Evolutionary conservation across 1,284 basidiomycete species (phyloP), one percentile per base, ranked within the genome.

Genomic region (Cryptococcus deneoformans): DNA sequence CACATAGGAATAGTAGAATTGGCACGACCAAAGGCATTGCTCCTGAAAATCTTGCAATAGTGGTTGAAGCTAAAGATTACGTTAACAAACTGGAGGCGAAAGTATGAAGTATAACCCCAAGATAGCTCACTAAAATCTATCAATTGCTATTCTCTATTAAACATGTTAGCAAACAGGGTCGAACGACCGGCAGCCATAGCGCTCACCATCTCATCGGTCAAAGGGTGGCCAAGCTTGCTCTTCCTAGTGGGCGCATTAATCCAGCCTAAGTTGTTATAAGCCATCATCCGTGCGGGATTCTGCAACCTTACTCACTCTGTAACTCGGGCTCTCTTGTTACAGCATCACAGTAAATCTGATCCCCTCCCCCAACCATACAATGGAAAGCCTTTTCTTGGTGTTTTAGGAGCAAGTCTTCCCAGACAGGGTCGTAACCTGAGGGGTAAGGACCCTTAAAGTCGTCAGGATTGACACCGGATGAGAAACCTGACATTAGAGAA

Each of bases 1-100:
- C 70, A 90, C 94, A 97, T 97, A 11, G 93, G 83, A 42, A 84
- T 80, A 8, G 77, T 87, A 56, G 89, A 86, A 74, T 96, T 97
- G 5, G 94, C 92, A 54, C 88, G 82, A 1, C 91, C 90, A 75
- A 98, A 99, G 0, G 92, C 92, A 7, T 94, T 94, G 49, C 85
- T 85, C 58, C 92, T 83, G 79, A 96, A 98, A 52, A 82, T 77
- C 53, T 87, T 83, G 67, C 90, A 93, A 77, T 97, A 98, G 72
- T 96, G 92, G 65, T 88, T 90, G 82, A 92, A 93, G 72, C 71
- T 73, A 58, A 94, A 97, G 96, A 42, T 50, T n/a, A 10, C n/a
- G 40, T 57, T 24, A 56, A 49, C 29, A 29, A 14, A 2, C 6
- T 14, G 16, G 6, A 42, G 40, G 40, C n/a, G 40, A n/a, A 0